phyloP scores from a whole-genome alignment of 257 asterid species.

The Gentiana macrophylla region DNA sequence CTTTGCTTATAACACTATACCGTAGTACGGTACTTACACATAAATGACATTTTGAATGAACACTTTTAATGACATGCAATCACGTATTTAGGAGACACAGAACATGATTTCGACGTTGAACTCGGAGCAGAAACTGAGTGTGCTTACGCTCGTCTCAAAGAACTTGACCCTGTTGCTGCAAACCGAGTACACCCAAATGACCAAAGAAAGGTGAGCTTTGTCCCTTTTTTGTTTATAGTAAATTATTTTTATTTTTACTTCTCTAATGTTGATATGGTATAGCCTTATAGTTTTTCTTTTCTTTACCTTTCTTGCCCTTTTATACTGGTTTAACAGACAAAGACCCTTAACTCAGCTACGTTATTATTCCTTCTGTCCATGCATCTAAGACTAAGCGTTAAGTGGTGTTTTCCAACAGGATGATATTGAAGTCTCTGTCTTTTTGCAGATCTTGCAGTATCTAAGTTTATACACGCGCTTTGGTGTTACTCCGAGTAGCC shows the following conservation, averaged over 20 bases:
- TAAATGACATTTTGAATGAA: background rate
- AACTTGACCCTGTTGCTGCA: conserved; percentile 78
- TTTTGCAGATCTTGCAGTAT: conserved; percentile 65
- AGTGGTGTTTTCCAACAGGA: background rate
- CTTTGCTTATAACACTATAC: background rate
- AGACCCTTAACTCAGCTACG: too few species aligned
- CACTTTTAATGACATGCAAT: conserved; percentile 7
- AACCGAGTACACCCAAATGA: conserved; percentile 89
- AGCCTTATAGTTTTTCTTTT: too few species aligned
- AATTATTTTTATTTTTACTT: too few species aligned
- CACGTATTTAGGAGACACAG: conserved; percentile 34
- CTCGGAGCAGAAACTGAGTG: conserved; percentile 16
- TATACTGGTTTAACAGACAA: too few species aligned
- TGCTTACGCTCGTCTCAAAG: conserved; percentile 46
- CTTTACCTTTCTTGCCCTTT: too few species aligned
- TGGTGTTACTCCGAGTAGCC: conserved; percentile 79
- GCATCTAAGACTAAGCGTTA: too few species aligned
- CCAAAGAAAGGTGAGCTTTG: conserved; percentile 48
- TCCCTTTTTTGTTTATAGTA: too few species aligned
- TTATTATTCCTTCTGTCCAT: too few species aligned
- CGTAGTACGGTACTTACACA: background rate
- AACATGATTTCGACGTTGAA: conserved; percentile 27
- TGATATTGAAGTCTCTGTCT: conserved; percentile 6
- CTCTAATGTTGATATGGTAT: too few species aligned
- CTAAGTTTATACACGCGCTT: conserved; percentile 45